Percentiles rank a stretch among this genome's conserved stretches.
Conservation (phyloP, 352 stramenopile species). For the Globisporangium abappressorium region DNA sequence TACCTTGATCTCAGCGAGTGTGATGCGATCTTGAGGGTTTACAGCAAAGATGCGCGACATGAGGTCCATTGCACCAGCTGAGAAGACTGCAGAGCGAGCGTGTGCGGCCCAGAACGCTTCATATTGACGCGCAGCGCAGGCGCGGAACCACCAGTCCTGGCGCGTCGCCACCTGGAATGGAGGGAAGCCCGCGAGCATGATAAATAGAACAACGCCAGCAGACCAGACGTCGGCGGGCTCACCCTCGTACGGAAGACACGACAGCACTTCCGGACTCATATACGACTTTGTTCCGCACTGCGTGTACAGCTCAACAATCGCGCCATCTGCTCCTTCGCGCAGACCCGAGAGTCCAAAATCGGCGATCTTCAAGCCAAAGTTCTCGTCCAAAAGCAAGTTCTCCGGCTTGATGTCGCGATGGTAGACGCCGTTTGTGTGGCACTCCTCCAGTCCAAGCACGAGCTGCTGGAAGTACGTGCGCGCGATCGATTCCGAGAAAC, state of each 20-base stretch:
- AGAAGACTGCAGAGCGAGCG: constrained; percentile 68
- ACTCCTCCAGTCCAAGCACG: constrained; percentile 71
- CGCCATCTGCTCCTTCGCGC: constrained; percentile 54
- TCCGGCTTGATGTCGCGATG: constrained; percentile 94
- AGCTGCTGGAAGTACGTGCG: constrained; percentile 89
- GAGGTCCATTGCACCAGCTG: constrained; percentile 62
- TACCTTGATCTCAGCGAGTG: constrained; percentile 74
- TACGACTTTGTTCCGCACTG: constrained; percentile 91
- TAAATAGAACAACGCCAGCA: constrained; percentile 91
- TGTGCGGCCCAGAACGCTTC: constrained; percentile 81
- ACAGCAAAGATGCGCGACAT: constrained; percentile 72
- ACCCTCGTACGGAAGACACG: constrained; percentile 80
- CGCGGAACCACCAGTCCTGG: constrained; percentile 90
- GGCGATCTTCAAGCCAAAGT: constrained; percentile 89
- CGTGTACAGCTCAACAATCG: constrained; percentile 71
- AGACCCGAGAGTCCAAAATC: constrained; percentile 96
- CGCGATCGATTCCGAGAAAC: constrained; percentile 84
- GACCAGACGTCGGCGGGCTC: constrained; percentile 90
- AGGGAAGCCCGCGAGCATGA: constrained; percentile 91
- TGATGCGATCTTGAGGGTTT: constrained; percentile 71
- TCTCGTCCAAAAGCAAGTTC: constrained; percentile 88
- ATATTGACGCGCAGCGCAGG: constrained; percentile 66
- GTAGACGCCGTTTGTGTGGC: constrained; percentile 82
- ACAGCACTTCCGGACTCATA: constrained; percentile 92
- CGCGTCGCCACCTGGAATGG: constrained; percentile 88